Evolutionary conservation across 768 basidiomycete genomes (phyloP).

Genomic region (Trichaptum fuscoviolaceum): DNA sequence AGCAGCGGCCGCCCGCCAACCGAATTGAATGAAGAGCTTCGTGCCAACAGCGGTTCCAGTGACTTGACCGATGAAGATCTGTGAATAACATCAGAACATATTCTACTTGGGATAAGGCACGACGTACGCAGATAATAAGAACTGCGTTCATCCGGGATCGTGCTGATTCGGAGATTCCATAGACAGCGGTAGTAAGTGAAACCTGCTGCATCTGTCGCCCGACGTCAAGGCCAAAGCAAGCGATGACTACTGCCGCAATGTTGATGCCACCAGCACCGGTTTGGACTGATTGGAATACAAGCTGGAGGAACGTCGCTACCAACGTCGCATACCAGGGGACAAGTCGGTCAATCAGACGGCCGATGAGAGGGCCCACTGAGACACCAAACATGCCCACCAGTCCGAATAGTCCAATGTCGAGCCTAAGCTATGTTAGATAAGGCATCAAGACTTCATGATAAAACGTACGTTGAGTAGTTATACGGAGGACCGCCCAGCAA

Average conservation of each 20-base stretch:
- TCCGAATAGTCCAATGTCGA: conserved; percentile 45
- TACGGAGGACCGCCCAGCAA: conserved; percentile 74
- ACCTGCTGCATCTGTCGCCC: conserved; percentile 75
- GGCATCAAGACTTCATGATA: not conserved
- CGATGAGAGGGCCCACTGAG: conserved; percentile 61
- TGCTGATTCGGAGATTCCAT: conserved; percentile 41
- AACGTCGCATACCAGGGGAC: conserved; percentile 77
- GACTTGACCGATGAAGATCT: conserved; percentile 75
- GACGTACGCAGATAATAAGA: conserved; percentile 58
- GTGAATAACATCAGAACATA: not conserved
- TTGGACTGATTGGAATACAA: conserved; percentile 58
- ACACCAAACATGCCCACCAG: conserved; percentile 57
- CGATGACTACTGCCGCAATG: conserved; percentile 65
- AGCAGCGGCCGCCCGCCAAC: conserved; percentile 64
- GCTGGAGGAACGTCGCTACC: conserved; percentile 40
- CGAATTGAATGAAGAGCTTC: conserved; percentile 58
- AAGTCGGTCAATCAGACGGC: conserved; percentile 61
- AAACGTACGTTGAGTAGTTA: conserved; percentile 59
- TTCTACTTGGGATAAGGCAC: not conserved
- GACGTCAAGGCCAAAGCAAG: conserved; percentile 66
- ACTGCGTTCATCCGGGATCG: conserved; percentile 74
- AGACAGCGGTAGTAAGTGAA: conserved; percentile 54
- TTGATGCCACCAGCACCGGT: conserved; percentile 64
- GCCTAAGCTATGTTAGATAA: conserved; percentile 28
- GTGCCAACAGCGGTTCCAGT: conserved; percentile 77